A percentile compares a stretch with the other conserved stretches of the same genome.
These are phyloP conservation scores for Guadua angustifolia DNA, from an alignment of 176 grass and related monocot species.

Conservation along the genomic window DNA sequence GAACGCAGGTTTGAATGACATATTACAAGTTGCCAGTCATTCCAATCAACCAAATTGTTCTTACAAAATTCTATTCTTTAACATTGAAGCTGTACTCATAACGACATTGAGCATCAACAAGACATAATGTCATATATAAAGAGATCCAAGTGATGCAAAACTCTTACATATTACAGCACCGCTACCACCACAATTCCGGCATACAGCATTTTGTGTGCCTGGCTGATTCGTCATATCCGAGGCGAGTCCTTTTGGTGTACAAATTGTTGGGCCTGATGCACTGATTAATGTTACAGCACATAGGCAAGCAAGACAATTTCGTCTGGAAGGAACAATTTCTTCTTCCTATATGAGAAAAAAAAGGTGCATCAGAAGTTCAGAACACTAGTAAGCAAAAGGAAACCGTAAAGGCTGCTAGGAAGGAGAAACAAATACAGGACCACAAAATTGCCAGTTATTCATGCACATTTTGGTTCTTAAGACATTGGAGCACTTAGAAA, in stretches of 20 bases:
- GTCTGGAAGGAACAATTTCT: constrained; percentile 52
- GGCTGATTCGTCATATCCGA: constrained; percentile 46
- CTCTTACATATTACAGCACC: constrained; percentile 90
- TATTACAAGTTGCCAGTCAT: not conserved
- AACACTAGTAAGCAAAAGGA: not conserved
- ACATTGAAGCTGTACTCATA: not conserved
- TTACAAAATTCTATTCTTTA: not conserved
- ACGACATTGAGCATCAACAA: not conserved
- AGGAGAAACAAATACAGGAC: not conserved
- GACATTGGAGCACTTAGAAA: not conserved
- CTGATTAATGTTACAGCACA: constrained; percentile 71
- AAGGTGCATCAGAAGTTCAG: not conserved
- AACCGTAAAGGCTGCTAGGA: not conserved
- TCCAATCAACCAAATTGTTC: not conserved
- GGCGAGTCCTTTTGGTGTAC: constrained; percentile 55
- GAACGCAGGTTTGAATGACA: not conserved
- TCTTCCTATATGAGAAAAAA: constrained; percentile 50
- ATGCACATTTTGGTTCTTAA: not conserved
- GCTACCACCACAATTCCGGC: constrained; percentile 76
- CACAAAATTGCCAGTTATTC: not conserved
- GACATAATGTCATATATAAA: constrained; percentile 2
- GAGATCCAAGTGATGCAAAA: constrained; percentile 2
- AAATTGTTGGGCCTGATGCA: constrained; percentile 51
- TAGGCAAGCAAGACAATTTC: constrained; percentile 77
- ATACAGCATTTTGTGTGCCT: constrained; percentile 67